A percentile compares a stretch with the other conserved stretches of the same genome.
Conservation (phyloP, 768 basidiomycete species). For the Suillus decipiens region DNA sequence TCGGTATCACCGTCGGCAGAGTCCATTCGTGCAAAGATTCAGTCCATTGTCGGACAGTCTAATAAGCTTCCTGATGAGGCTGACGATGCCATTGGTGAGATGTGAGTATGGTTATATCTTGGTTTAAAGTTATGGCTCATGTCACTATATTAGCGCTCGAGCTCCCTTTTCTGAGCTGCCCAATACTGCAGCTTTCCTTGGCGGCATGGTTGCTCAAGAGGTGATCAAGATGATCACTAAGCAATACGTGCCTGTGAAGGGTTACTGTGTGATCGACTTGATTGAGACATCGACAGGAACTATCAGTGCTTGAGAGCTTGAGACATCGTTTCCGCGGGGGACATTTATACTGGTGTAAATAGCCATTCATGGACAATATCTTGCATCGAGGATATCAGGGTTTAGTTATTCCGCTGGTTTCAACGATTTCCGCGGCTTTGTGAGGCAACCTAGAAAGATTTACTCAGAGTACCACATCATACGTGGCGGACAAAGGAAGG, state of each 20-base stretch:
- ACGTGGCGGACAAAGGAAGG: no score
- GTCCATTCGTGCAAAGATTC: constrained; percentile 52
- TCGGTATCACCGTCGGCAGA: constrained; percentile 47
- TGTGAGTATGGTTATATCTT: constrained; percentile 51
- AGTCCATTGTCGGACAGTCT: constrained; percentile 49
- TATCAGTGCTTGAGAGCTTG: constrained; percentile 34
- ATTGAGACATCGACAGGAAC: constrained; percentile 76
- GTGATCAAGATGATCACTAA: constrained; percentile 95
- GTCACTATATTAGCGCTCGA: constrained; percentile 53
- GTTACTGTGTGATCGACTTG: constrained; percentile 83
- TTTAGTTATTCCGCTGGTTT: constrained; percentile 1
- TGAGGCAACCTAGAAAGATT: constrained; percentile 13
- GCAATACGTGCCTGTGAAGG: constrained; percentile 91
- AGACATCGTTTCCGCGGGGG: neutral
- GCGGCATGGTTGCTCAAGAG: constrained; percentile 94
- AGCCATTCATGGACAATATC: neutral
- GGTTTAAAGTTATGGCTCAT: constrained; percentile 7
- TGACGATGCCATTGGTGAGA: constrained; percentile 67
- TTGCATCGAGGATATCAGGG: neutral
- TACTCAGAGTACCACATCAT: no score
- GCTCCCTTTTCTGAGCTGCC: constrained; percentile 85
- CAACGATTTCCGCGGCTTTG: constrained; percentile 14
- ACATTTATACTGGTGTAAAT: neutral
- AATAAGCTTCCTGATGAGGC: constrained; percentile 56
- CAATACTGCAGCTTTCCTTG: constrained; percentile 90